phyloP scores from a whole-genome alignment of 805 yeast species.

The Maudiozyma pseudohumilis region DNA sequence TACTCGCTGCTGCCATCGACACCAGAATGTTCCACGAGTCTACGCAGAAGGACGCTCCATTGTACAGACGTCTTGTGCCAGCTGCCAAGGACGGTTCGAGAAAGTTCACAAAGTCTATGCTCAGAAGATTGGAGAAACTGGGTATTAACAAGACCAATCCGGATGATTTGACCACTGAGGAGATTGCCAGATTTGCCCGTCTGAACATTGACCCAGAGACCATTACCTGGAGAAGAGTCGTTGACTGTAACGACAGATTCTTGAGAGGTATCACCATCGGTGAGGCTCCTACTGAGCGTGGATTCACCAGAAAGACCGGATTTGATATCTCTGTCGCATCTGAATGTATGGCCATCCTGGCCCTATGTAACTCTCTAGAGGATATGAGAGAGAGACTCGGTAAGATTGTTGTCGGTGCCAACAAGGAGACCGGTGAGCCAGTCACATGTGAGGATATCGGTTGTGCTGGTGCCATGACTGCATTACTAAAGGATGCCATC shows the following conservation, averaged over 20 bases:
- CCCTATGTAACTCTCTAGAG: conserved; percentile 56
- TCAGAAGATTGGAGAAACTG: conserved; percentile 53
- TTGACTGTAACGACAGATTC: conserved; percentile 75
- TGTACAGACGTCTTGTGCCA: conserved; percentile 69
- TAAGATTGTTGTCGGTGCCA: conserved; percentile 62
- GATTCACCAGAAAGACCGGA: conserved; percentile 62
- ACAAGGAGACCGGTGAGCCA: conserved; percentile 52
- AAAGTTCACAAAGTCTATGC: conserved; percentile 58
- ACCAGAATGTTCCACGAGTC: conserved; percentile 78
- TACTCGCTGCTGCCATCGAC: conserved; percentile 78
- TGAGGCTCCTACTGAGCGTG: conserved; percentile 74
- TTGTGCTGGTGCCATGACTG: conserved; percentile 79
- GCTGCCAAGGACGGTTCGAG: conserved; percentile 55
- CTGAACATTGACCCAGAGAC: conserved; percentile 70
- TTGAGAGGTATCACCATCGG: conserved; percentile 71
- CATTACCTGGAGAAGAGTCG: conserved; percentile 76
- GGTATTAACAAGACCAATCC: conserved; percentile 66
- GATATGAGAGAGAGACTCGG: conserved; percentile 72
- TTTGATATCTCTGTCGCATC: conserved; percentile 81
- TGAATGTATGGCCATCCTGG: conserved; percentile 79
- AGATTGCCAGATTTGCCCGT: conserved; percentile 52
- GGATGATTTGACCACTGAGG: conserved; percentile 61
- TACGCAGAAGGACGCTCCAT: conserved; percentile 62
- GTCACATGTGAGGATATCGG: conserved; percentile 78
- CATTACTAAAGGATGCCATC: conserved; percentile 69